Evolutionary conservation across 208 protist genomes (phyloP).

Genomic region (Crithidia acanthocephali): DNA sequence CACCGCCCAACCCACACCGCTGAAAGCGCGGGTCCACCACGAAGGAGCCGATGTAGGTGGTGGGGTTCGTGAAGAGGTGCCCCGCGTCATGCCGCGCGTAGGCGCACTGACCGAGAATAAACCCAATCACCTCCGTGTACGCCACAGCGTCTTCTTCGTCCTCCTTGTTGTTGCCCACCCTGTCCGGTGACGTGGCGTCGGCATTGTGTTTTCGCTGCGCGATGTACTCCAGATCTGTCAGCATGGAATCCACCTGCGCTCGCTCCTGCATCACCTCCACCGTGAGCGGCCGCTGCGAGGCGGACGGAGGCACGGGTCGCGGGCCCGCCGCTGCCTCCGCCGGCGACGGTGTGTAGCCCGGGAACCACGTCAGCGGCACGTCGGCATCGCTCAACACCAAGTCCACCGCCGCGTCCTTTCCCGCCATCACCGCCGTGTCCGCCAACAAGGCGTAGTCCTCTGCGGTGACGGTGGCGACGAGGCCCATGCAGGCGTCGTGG

Average conservation of each 20-base stretch:
- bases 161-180: neutral
- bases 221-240: constrained; percentile 37
- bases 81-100: constrained; percentile 46
- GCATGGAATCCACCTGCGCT: constrained; percentile 5
- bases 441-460: constrained; percentile 13
- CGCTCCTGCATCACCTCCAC: constrained; percentile 18
- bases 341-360: constrained; percentile 3
- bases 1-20: constrained; percentile 57
- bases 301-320: constrained; percentile 11
- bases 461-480: constrained; percentile 53
- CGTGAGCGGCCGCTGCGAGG: constrained; percentile 19
- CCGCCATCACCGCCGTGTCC: neutral
- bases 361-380: constrained; percentile 11
- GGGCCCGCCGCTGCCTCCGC: neutral
- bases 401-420: neutral
- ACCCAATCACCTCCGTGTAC: constrained; percentile 59
- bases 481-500: constrained; percentile 36
- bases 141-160: neutral
- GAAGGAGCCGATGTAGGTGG: constrained; percentile 73
- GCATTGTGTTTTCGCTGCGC: neutral
- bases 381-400: neutral
- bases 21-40: constrained; percentile 60
- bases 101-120: constrained; percentile 60
- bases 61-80: constrained; percentile 65
- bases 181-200: neutral